Evolutionary conservation across 306 rosid species (phyloP).

Genomic region (Casuarina equisetifolia): DNA sequence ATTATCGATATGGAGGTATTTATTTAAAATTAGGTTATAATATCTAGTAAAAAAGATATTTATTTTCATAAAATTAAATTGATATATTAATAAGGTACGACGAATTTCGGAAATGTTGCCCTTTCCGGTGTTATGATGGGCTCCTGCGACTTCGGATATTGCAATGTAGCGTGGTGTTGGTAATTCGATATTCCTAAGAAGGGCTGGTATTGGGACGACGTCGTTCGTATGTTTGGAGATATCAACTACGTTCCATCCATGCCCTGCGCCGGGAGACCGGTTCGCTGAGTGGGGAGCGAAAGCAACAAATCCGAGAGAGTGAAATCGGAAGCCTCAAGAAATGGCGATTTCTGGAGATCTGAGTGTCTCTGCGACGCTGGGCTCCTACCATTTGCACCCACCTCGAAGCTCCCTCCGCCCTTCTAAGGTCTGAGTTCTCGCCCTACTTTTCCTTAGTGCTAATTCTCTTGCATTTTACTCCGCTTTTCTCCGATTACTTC

Average conservation of each 20-base stretch:
- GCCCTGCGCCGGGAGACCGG: neutral
- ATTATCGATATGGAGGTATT: too few species aligned
- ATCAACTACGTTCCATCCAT: neutral
- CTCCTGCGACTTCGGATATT: too few species aligned
- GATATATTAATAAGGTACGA: too few species aligned
- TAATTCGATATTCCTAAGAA: neutral
- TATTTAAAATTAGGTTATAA: too few species aligned
- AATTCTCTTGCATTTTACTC: neutral
- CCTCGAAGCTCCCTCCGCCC: slow-evolving; percentile 48
- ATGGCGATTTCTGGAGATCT: slow-evolving; percentile 79
- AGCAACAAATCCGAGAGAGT: slow-evolving; percentile 1
- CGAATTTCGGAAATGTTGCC: too few species aligned
- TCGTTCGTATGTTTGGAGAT: neutral
- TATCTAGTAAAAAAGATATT: too few species aligned
- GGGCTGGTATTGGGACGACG: neutral
- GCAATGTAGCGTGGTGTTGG: too few species aligned
- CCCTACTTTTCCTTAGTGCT: neutral
- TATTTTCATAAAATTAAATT: too few species aligned
- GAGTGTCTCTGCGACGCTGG: slow-evolving; percentile 68
- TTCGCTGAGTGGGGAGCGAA: neutral
- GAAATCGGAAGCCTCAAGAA: slow-evolving; percentile 1
- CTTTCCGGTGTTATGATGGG: too few species aligned
- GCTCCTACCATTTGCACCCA: slow-evolving; percentile 50
- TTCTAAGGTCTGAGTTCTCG: slow-evolving; percentile 53
- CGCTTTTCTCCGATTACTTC: neutral